Evolutionary conservation across 192 early-diverging fungal species (phyloP), one percentile per base, ranked within the genome.

Genomic region (Backusella parvicylindrica): DNA sequence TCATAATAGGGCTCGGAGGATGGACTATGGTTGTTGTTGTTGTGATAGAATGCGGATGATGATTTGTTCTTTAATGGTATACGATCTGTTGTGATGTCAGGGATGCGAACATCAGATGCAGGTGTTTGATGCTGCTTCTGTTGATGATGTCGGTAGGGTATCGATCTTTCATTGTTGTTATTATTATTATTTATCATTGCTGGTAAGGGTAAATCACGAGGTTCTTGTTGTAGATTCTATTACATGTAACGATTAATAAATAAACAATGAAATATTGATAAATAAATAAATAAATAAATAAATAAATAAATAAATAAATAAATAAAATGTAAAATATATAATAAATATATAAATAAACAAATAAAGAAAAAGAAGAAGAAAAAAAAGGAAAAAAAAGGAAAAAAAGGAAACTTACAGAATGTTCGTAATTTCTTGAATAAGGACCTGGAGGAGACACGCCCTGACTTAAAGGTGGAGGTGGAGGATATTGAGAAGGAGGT

Each of bases 71-170:
- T 60, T 28, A 60, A 28, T 60, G 53, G 53, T 60, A 60, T 60
- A 60, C 53, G 53, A 60, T 60, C 53, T 26, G 53, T 60, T 60
- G 53, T 60, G 41, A 80, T 80, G 60, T 80, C 75, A 21, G 79
- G 75, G 53, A 80, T 76, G 32, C 75, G 69, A 11, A 76, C 70
- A 73, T 80, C 74, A 36, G 71, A 53, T 40, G 56, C 43, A 47
- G 43, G 43, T 47, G 43, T 47, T 47, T 41, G 40, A 9, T 47
- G 43, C 18, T 47, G 43, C 0, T 47, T n/a, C n/a, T n/a, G 53
- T 23, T 60, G 53, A 2, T 60, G 53, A 60, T 60, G 53, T 60
- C 53, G 23, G 53, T 60, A 60, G 53, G 53, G 26, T 60, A 60
- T 28, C 9, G 53, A 60, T 28, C 53, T 60, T 28, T 60, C 53